phyloP scores from a whole-genome alignment of 306 rosid species.

The Ammopiptanthus mongolicus region DNA sequence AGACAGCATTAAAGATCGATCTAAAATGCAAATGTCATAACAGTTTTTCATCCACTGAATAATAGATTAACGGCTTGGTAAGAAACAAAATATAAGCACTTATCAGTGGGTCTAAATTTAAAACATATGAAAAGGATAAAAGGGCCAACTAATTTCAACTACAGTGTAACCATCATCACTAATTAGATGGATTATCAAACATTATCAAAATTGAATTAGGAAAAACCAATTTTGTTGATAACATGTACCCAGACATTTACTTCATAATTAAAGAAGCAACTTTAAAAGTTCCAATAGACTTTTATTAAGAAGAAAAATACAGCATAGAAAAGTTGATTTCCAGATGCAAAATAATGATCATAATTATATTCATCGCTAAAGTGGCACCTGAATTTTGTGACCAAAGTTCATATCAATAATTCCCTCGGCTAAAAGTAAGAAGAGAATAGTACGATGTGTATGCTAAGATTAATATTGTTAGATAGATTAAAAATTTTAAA shows the following conservation, averaged over 20 bases:
- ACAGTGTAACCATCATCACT: neutral
- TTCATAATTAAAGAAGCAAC: neutral
- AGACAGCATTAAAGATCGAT: neutral
- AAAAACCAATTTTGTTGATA: neutral
- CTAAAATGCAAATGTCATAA: slow-evolving; percentile 4
- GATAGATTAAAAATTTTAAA: slow-evolving; percentile 8
- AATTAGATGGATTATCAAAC: neutral
- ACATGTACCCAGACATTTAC: neutral
- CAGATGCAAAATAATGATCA: neutral
- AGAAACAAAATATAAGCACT: neutral
- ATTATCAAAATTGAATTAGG: neutral
- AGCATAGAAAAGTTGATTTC: neutral
- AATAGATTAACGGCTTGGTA: neutral
- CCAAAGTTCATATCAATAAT: neutral
- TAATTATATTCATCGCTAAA: neutral
- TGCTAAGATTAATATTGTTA: neutral
- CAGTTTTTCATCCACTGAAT: neutral
- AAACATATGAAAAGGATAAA: neutral
- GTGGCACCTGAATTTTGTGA: neutral
- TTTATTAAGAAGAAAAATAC: neutral
- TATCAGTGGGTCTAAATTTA: neutral
- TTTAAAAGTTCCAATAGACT: neutral
- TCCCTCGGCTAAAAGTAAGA: neutral
- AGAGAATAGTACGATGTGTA: neutral
- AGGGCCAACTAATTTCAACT: neutral